Evolutionary conservation across 495 filamentous ascomycete genomes (phyloP), one percentile per base, ranked within the genome.

Genomic region (Achaetomiella virescens): DNA sequence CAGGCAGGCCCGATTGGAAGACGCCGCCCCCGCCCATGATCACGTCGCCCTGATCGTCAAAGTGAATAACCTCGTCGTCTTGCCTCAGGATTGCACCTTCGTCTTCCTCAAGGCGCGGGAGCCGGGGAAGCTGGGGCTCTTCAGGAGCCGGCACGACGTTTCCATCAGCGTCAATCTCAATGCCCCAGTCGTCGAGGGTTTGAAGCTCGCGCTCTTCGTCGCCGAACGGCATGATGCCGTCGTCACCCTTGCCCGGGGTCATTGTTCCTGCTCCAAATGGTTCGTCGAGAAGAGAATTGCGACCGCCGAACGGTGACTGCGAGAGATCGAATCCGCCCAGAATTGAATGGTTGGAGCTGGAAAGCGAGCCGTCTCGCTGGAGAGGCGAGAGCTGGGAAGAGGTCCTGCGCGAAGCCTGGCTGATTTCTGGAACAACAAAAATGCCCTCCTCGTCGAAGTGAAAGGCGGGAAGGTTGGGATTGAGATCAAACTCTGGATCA

Each of bases 401-500:
- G 14, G 69, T 80, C 59, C 75, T 82, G 59, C 63, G 67, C 25
- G 66, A 76, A 52, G 44, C 56, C 60, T 68, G 71, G 51, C 69
- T 75, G 21, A 57, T 60, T 17, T 46, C 59, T 24, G 68, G 29
- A 20, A 61, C 41, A 21, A 66, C 56, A 52, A 58, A 47, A 51
- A 64, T 65, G n/a, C 57, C 62, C 4, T 91, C 66, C 59, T 95
- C 95, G 15, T 83, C 81, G 11, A 65, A 56, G 31, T 60, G 45
- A 54, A 64, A 63, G 40, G 51, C 65, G 22, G 71, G 52, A 21
- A 72, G 55, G 10, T 63, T 55, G 42, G 46, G 55, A 56, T 65
- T 57, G 29, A 69, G 48, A 22, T 91, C 67, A 61, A 97, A 96
- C n/a, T 82, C 79, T 6, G 91, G 91, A 66, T 97, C 93, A 58